A percentile compares a stretch with the other conserved stretches of the same genome.
Evolutionary conservation across 257 asterid genomes (phyloP).

Genomic region (Ehretia macrophylla): DNA sequence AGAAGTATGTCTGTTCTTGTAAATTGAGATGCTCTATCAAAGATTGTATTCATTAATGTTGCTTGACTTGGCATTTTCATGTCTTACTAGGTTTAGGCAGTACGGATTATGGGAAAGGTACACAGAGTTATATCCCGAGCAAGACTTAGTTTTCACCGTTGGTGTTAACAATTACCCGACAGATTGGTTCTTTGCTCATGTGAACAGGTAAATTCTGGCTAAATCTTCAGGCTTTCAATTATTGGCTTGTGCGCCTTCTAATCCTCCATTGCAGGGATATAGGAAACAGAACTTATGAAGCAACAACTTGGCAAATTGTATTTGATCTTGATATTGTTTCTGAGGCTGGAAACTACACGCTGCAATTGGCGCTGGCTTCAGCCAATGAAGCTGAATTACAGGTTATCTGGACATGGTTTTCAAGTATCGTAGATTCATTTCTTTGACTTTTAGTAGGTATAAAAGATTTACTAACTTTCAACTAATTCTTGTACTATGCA

Average conservation of each 20-base stretch:
- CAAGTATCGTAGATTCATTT: not conserved
- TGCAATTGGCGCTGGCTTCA: conserved; percentile 69
- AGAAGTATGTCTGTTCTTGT: conserved; percentile 36
- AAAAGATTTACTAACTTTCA: not conserved
- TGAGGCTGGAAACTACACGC: conserved; percentile 40
- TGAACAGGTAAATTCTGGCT: conserved; percentile 43
- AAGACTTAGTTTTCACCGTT: conserved; percentile 56
- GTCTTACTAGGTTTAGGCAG: conserved; percentile 53
- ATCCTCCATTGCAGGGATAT: conserved; percentile 31
- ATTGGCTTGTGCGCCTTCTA: not conserved
- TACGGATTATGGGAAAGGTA: conserved; percentile 95
- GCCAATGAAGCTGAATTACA: conserved; percentile 68
- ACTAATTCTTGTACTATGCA: not conserved
- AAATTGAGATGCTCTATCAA: not conserved
- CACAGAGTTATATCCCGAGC: conserved; percentile 60
- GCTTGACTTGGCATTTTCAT: not conserved
- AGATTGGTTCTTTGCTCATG: conserved; percentile 91
- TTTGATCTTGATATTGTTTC: conserved; percentile 43
- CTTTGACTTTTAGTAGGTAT: too few species aligned
- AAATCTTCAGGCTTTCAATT: not conserved
- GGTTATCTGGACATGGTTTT: conserved; percentile 24
- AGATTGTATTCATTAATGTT: not conserved
- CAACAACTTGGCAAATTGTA: conserved; percentile 73
- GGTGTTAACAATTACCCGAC: conserved; percentile 40
- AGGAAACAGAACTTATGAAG: conserved; percentile 50